Conservation (phyloP, 768 basidiomycete species). For the Cubamyces sp. region DNA sequence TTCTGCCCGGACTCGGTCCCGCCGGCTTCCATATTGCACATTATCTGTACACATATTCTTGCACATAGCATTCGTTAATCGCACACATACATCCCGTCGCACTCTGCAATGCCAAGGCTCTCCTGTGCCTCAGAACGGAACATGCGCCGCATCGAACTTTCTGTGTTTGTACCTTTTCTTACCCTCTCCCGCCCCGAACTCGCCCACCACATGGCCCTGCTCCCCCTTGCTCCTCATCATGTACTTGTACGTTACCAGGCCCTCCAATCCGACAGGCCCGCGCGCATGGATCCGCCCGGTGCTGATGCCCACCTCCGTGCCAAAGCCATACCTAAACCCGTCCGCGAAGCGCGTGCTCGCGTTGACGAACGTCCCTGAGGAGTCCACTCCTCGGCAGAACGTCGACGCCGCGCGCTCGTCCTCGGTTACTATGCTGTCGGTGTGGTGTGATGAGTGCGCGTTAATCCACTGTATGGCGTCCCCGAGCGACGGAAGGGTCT, state of each 20-base stretch:
- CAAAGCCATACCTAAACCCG: constrained; percentile 95
- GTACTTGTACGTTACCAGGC: constrained; percentile 96
- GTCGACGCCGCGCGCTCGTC: constrained; percentile 59
- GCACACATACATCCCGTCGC: background rate
- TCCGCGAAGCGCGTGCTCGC: constrained; percentile 97
- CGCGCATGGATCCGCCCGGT: constrained; percentile 96
- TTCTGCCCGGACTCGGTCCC: background rate
- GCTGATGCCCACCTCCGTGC: constrained; percentile 97
- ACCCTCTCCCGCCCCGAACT: constrained; percentile 74
- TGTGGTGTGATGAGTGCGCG: constrained; percentile 91
- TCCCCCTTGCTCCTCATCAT: constrained; percentile 77
- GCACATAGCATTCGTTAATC: constrained; percentile 13
- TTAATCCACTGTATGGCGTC: constrained; percentile 90
- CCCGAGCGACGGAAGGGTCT: constrained; percentile 68
- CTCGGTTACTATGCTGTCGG: constrained; percentile 91
- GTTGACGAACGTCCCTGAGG: constrained; percentile 91
- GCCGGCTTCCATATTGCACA: background rate
- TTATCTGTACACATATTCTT: constrained; percentile 22
- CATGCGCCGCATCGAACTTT: constrained; percentile 44
- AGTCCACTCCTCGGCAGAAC: constrained; percentile 90
- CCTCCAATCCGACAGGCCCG: constrained; percentile 94
- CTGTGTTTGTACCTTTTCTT: constrained; percentile 78
- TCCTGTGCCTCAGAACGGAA: constrained; percentile 48
- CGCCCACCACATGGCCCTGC: constrained; percentile 82
- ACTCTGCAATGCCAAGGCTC: too few relatives aligned